Conservation (phyloP, 1,139 yeast genomes). For the Sugiyamaella neomexicana region DNA sequence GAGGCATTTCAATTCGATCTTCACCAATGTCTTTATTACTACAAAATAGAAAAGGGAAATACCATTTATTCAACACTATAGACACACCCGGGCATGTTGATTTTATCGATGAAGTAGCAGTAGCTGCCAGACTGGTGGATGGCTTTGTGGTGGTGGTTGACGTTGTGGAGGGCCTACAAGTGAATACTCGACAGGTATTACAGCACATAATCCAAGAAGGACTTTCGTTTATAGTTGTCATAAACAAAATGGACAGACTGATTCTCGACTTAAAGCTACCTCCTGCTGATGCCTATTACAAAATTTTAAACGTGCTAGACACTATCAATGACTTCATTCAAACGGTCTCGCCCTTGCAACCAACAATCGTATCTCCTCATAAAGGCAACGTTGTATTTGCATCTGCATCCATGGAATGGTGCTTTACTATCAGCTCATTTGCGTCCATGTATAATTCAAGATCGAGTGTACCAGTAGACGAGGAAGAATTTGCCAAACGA, state of each 20-base stretch:
- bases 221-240: conserved; percentile 56
- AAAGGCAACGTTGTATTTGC: conserved; percentile 70
- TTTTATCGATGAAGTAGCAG: conserved; percentile 71
- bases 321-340: conserved; percentile 57
- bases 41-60: conserved; percentile 55
- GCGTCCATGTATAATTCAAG: conserved; percentile 51
- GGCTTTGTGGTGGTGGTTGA: conserved; percentile 74
- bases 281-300: conserved; percentile 69
- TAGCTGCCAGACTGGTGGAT: conserved; percentile 61
- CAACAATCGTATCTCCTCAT: conserved; percentile 56
- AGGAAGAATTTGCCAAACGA: conserved; percentile 49
- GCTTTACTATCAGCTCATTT: conserved; percentile 68
- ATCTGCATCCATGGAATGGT: conserved; percentile 59
- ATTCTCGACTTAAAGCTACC: conserved; percentile 76
- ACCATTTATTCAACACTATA: conserved; percentile 60
- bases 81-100: conserved; percentile 94
- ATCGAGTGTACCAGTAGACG: conserved; percentile 40
- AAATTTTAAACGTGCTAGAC: conserved; percentile 61
- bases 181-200: conserved; percentile 52
- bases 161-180: conserved; percentile 75
- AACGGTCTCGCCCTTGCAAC: conserved; percentile 18
- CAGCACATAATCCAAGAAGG: conserved; percentile 51
- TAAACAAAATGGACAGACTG: conserved; percentile 85
- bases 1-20: conserved; percentile 69
- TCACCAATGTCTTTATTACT: conserved; percentile 64